Conservation (phyloP, 805 yeast species). For the Cyberlindnera veronae region DNA sequence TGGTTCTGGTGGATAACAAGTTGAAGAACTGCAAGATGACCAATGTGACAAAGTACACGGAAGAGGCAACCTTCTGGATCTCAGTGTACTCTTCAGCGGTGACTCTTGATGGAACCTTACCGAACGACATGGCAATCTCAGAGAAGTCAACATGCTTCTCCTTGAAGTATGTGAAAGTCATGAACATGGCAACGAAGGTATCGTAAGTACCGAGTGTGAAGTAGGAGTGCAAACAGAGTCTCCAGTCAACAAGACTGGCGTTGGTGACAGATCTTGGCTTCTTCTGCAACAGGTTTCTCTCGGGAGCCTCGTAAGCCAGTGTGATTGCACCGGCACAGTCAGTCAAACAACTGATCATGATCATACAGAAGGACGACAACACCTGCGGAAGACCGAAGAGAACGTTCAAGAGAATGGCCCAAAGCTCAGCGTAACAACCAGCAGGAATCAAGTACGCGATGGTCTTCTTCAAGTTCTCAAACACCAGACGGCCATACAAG, state of each 20-base stretch:
- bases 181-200: constrained; percentile 38
- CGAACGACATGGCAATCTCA: constrained; percentile 35
- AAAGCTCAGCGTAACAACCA: constrained; percentile 47
- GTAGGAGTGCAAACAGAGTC: constrained; percentile 41
- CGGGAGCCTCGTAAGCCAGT: constrained; percentile 42
- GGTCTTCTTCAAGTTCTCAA: constrained; percentile 46
- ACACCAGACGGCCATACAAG: constrained; percentile 42
- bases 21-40: constrained; percentile 47
- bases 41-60: constrained; percentile 44
- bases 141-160: constrained; percentile 36
- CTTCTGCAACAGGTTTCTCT: constrained; percentile 38
- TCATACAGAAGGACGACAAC: constrained; percentile 47
- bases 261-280: constrained; percentile 40
- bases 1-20: constrained; percentile 40
- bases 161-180: constrained; percentile 37
- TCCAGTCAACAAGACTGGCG: constrained; percentile 39
- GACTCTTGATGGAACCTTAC: constrained; percentile 26
- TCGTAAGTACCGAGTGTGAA: constrained; percentile 39
- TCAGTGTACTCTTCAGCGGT: constrained; percentile 26
- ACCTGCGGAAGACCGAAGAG: constrained; percentile 48
- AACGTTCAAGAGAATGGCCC: constrained; percentile 46
- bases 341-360: constrained; percentile 46
- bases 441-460: constrained; percentile 50
- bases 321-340: constrained; percentile 44
- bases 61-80: constrained; percentile 34